Conservation (phyloP, 345 rosid genomes). For the Rhizophora mangle region DNA sequence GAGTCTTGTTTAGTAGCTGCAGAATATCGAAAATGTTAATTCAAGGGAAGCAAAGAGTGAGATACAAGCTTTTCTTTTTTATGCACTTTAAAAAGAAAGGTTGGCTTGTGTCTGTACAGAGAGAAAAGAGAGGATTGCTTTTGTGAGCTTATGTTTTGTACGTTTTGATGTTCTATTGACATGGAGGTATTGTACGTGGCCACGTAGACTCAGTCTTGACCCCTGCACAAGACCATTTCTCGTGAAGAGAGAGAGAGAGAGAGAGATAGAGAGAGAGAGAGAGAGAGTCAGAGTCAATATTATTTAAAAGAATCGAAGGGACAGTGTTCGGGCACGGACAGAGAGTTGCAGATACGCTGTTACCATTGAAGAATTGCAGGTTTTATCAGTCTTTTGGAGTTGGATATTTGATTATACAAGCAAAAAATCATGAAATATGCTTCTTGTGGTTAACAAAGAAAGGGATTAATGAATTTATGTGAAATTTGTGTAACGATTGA, state of each 20-base stretch:
- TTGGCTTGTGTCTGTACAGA: not conserved
- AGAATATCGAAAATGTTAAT: conserved; percentile 33
- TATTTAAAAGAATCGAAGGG: not conserved
- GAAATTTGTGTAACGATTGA: too few relatives aligned
- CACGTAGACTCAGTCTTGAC: not conserved
- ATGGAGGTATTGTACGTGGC: conserved; percentile 10
- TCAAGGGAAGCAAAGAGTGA: conserved; percentile 15
- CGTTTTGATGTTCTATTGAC: conserved; percentile 8
- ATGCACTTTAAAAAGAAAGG: conserved; percentile 3
- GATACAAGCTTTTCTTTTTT: not conserved
- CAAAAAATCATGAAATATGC: too few relatives aligned
- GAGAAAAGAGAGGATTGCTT: not conserved
- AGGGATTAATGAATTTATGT: too few relatives aligned
- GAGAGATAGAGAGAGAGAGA: not conserved
- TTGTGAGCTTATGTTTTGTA: conserved; percentile 13
- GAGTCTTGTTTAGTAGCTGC: conserved; percentile 14
- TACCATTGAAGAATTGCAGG: not conserved
- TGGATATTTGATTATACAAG: too few relatives aligned
- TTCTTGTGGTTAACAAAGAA: too few relatives aligned
- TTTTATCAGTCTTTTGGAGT: not conserved
- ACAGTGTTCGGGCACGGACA: not conserved
- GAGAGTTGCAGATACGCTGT: not conserved
- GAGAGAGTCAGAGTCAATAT: not conserved
- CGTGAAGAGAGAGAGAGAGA: not conserved
- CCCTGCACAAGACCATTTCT: not conserved